Base-by-base conservation (phyloP, 192 early-diverging fungal species). In the Umbelopsis vinacea region DNA sequence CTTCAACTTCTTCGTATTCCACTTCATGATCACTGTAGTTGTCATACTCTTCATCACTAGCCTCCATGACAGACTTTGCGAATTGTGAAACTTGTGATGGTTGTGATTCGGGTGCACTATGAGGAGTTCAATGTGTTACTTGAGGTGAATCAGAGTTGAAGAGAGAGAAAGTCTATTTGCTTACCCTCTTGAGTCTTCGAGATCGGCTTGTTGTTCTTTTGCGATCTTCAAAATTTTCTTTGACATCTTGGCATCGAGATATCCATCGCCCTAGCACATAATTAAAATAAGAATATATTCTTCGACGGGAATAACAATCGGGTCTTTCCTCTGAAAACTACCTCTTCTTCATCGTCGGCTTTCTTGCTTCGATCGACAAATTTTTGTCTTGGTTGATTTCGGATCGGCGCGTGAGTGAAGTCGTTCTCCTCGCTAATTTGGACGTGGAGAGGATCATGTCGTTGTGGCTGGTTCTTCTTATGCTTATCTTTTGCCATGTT, bases 161-260 rank as follows among this genome's bases (percentile, higher is more conserved):
- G 55, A 2, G 9, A 69, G 22, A 15, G 69, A 4, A 67, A 26
- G 48, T 23, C 57, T 43, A 15, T n/a, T 50, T 21, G 15, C 67
- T 46, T 48, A 84, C 33, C 82, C 81, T 1, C 83, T 74, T 22
- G 78, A 76, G 7, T 66, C 83, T 54, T 89, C 89, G 6, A 96
- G 78, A 77, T 98, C 95, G 38, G 92, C 89, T 82, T 98, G 97
- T 83, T 99, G 97, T 75, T 93, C 87, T 75, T 88, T 85, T 38
- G 93, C 95, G 71, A 99, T 90, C 76, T 89, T 77, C 69, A 99
- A 76, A 84, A 98, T 95, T 71, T 93, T 93, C 79, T 87, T 87
- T 12, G 96, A 97, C 38, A 94, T 91, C 75, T 94, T 96, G 57
- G 91, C 86, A 75, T 98, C 97, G n/a, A 97, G 85, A 67, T 82